Evolutionary conservation across 2,329 filamentous ascomycete species (phyloP).

Genomic region (Colletotrichum sansevieriae): DNA sequence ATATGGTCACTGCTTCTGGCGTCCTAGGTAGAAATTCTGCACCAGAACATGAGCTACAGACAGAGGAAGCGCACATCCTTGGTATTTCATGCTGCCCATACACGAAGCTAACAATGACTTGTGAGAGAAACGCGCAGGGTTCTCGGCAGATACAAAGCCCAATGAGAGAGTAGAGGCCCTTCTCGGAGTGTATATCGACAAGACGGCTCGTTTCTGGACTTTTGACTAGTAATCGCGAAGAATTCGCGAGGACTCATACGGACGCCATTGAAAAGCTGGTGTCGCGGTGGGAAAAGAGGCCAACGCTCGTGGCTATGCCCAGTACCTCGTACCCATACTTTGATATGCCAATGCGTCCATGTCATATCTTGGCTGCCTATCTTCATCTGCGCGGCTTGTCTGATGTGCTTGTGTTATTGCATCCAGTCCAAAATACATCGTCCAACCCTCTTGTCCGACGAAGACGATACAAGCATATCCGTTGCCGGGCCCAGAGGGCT

Average conservation of each 20-base stretch:
- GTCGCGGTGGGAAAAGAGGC: background rate
- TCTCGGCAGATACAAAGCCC: background rate
- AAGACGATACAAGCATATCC: background rate
- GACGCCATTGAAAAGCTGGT: constrained; percentile 1
- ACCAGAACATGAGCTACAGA: no score
- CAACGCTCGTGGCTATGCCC: background rate
- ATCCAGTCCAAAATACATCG: no score
- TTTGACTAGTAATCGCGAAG: constrained; percentile 5
- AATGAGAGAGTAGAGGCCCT: background rate
- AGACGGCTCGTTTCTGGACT: background rate
- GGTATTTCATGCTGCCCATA: no score
- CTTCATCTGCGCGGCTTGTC: no score
- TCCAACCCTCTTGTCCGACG: no score
- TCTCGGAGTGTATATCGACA: background rate
- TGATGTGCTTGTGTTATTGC: background rate
- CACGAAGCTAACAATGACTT: no score
- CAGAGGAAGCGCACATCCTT: no score
- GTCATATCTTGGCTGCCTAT: no score
- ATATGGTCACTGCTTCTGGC: background rate
- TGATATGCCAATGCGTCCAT: no score
- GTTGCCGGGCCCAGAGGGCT: background rate
- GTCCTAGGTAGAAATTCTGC: no score
- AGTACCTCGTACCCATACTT: no score
- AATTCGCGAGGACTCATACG: constrained; percentile 20
- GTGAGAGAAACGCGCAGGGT: no score